Base-by-base conservation (phyloP, 106 monocot genomes). In the Hemerocallis citrina region DNA sequence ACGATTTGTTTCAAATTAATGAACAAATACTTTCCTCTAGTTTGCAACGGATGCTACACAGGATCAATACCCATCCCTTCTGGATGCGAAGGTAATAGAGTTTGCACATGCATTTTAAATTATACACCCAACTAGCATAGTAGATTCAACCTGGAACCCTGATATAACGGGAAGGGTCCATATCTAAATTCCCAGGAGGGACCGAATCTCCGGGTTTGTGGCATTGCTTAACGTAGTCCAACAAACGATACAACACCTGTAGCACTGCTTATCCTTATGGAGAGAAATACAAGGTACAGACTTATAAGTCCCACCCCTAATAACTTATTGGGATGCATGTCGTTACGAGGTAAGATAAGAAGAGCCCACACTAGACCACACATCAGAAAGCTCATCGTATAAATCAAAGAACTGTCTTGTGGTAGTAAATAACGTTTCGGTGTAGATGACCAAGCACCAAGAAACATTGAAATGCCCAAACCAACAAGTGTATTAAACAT, bases 401-500 rank as follows among this genome's bases (percentile, higher is more conserved):
- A 88, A 23, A 87, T 25, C 51, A 98, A 59, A 7, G 91, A 77
- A 32, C 64, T 11, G 34, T 92, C 96, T 42, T 55, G 65, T 16
- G 91, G 87, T 58, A 98, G 81, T 22, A 65, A 30, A 64, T 81
- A 91, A 7, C 76, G 64, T 45, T 34, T 33, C 2, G 95, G 87
- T 20, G 59, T 54, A 23, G 73, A 50, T 9, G 84, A 81, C 59
- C 62, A 77, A 35, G 96, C 87, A 39, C 83, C 71, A 35, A 91
- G 79, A 48, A 87, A 34, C 87, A 98, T 79, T 2, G 87, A 81
- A 15, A 86, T 30, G 2, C 96, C 96, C 54, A 98, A 73, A 17
- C 96, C 96, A 64, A 81, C 90, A 57, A 98, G 84, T 6, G 84
- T 98, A 50, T 98, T 98, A 57, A 98, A 98, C 83, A 98, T 98